phyloP scores from a whole-genome alignment of 495 filamentous ascomycete species.

The Saxophila tyrrhenica region DNA sequence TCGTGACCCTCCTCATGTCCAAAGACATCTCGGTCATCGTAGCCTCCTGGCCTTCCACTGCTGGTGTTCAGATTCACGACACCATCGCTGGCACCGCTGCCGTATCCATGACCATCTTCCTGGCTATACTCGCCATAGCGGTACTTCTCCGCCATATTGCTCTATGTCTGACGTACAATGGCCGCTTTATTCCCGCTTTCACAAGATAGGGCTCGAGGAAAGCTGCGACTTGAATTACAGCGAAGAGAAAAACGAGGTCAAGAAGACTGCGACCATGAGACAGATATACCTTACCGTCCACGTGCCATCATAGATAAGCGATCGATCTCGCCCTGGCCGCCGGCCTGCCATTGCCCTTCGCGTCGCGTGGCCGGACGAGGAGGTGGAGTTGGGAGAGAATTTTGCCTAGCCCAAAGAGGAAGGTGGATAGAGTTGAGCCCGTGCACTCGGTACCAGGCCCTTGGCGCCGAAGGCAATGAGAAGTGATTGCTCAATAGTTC shows the following conservation, averaged over 20 bases:
- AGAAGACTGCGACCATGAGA: no score
- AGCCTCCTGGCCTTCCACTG: conserved; percentile 3
- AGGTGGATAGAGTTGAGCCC: neutral
- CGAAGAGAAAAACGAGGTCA: no score
- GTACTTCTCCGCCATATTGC: conserved; percentile 3
- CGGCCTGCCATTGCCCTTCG: neutral
- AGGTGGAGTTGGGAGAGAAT: neutral
- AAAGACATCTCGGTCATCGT: conserved; percentile 24
- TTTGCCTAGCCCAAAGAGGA: neutral
- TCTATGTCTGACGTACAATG: no score
- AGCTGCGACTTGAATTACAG: no score
- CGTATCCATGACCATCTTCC: neutral
- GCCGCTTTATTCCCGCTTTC: no score
- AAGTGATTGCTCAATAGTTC: neutral
- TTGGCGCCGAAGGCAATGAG: no score
- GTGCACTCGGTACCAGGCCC: neutral
- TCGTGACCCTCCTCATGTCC: conserved; percentile 27
- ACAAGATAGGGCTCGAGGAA: no score
- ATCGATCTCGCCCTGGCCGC: neutral
- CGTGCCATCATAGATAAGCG: neutral
- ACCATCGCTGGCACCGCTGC: neutral
- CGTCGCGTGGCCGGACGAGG: no score
- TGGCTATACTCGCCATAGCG: conserved; percentile 7
- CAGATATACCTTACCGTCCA: no score
- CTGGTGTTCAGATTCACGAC: neutral